Base-by-base conservation (phyloP, 257 asterid genomes). In the Haberlea rhodopensis region DNA sequence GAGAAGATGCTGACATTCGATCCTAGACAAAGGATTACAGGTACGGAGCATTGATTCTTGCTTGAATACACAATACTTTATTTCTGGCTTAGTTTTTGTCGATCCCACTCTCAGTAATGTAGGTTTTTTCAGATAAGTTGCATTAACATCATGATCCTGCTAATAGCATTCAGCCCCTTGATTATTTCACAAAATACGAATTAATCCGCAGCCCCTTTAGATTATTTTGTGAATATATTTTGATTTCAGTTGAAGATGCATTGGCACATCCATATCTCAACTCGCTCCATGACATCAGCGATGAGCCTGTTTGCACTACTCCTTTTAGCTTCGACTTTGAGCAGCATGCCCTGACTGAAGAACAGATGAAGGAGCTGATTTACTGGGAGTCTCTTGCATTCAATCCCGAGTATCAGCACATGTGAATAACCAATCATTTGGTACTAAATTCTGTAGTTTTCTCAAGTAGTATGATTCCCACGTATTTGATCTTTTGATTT, bases 271-370 rank as follows among this genome's bases (percentile, higher is more conserved):
- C 98, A 2, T 91, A 91, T 73, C 79, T 91, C 53, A 89, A 85
- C 67, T 91, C 98, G 31, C 98, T 91, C 77, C 98, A 91, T 5
- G 98, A 91, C 83, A 85, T 87, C 67, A 91, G 96, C 22, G 98
- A 91, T 59, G 98, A 91, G 83, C 98, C 98, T 1, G 69, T 79
- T 54, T 87, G 95, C 77, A 22, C 63, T 80, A 85, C 78, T 46
- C 98, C 98, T n/a, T 91, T 91, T 68, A 85, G 65, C 88, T 91
- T 91, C 32, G 96, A 91, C 87, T 89, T 91, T 49, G 98, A 91
- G 77, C 92, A 91, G 73, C 96, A 91, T 27, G 95, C 96, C 1
- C 68, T 91, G 88, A 75, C 85, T 5, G 98, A 89, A 73, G 98
- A 91, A 62, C 96, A 91, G 78, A 91, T 91, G 98, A 91, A 84